Base-by-base conservation (phyloP, 2,329 filamentous ascomycete species). In the Beauveria sp. region DNA sequence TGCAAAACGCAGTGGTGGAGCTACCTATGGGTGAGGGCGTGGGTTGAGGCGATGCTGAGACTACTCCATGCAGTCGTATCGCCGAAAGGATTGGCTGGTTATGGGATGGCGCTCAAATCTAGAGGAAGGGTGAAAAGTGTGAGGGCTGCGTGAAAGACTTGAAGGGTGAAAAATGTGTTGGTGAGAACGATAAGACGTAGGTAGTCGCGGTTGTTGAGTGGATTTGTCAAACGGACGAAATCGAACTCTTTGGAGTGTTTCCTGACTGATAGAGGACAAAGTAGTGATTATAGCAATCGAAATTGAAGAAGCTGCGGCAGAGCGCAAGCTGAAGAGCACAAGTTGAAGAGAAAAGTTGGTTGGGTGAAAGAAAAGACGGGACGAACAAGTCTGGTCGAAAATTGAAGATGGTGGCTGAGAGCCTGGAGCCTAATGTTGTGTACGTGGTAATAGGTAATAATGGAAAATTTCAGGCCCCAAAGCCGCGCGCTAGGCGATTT, bases 401-500 rank as follows among this genome's bases (percentile, higher is more conserved):
- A 58, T 51, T 47, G 55, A 54, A 54, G 50, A 48, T 54, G 51
- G 58, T 61, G 58, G 58, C 43, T 61, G 50, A 40, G 22, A 51
- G 55, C 55, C 55, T 50, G 55, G 48, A 52, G 50, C 30, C 34
- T 51, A 20, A 26, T 16, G 43, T 9, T 50, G 47, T 50, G 47
- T 30, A 28, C 34, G 5, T 37, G 34, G 34, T 37, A 37, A 37
- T 10, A 24, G n/a, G 14, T 16, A 40, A 37, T 37, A 50, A 28
- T 9, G 44, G 24, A 58, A 51, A 41, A 58, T 51, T 43, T 30
- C 63, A 63, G 61, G 63, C 57, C 56, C 61, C 60, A 62, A 67
- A 64, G 55, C 51, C 61, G 47, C 24, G 30, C 53, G 44, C 67
- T 69, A 70, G 58, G 41, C 62, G 54, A 52, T 34, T 66, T 67